Base-by-base conservation (phyloP, 2,329 filamentous ascomycete genomes). In the Biscogniauxia sp. region DNA sequence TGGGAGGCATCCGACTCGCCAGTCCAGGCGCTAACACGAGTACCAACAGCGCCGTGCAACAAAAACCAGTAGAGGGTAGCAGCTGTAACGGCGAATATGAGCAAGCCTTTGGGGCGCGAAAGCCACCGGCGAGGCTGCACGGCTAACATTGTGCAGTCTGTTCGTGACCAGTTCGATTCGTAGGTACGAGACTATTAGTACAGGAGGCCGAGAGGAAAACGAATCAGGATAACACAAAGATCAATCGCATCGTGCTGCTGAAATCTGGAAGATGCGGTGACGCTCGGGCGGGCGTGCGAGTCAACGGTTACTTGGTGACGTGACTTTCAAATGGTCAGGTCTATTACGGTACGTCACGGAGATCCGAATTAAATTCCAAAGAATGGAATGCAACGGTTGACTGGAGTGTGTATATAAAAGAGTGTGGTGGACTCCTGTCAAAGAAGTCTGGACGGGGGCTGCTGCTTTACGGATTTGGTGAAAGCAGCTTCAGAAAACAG, bases 61-160 rank as follows among this genome's bases (percentile, higher is more conserved):
- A 80, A 63, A 51, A 81, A 64, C 66, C 77, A 79, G 66, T 81
- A 82, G 37, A 79, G 73, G n/a, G 76, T 73, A 20, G 77, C 64
- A 41, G 75, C 68, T 28, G 76, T 76, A 20, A 81, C 60, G 32
- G 72, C 71, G 23, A 80, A 69, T 41, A 81, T 65, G 9, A 82
- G 64, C 28, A 82, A 64, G 49, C 76, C 73, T 68, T 75, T 78
- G 57, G 79, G 77, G 61, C 79, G 74, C 53, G 78, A 72, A 58
- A 78, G 71, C 64, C 72, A 68, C 53, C 72, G 70, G 56, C 72
- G 72, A 37, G 72, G 70, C 61, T 70, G 68, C 26, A 72, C 68
- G 37, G 72, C 69, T 56, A 74, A 61, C 72, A 76, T 75, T 57
- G 65, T 70, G 63, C 66, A 61, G 58, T 15, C 20, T 41, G 54